A percentile compares a stretch with the other conserved stretches of the same genome.
These are phyloP conservation scores for Aspergillus bombycis DNA, from an alignment of 2,329 filamentous ascomycete genomes.

Conservation along the genomic window DNA sequence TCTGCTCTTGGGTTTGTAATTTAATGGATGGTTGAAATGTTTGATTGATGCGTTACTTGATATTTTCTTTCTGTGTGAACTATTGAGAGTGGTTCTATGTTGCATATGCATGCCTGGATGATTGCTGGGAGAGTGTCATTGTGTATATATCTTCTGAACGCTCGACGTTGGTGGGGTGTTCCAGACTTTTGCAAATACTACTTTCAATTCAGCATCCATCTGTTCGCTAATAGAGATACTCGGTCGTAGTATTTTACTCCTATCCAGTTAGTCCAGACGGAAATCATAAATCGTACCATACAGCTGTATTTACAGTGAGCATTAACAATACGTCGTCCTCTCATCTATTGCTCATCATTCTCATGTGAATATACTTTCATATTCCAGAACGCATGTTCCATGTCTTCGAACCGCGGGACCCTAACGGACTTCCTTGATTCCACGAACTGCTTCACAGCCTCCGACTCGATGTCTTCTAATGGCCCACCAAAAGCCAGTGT, in stretches of 20 bases:
- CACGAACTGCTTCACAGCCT: conserved; percentile 26
- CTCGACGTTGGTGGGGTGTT: background rate
- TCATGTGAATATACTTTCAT: conserved; percentile 38
- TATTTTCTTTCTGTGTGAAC: background rate
- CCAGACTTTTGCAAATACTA: background rate
- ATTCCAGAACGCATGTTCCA: conserved; percentile 43
- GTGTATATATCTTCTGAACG: conserved; percentile 12
- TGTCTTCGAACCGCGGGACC: conserved; percentile 34
- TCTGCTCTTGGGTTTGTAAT: conserved; percentile 16
- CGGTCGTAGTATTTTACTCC: background rate
- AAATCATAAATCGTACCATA: background rate
- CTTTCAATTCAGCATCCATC: background rate
- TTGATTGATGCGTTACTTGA: background rate
- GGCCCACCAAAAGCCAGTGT: conserved; percentile 61
- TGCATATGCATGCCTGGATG: conserved; percentile 3
- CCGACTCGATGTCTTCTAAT: conserved; percentile 36
- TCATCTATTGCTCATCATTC: conserved; percentile 3
- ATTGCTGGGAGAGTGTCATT: conserved; percentile 1
- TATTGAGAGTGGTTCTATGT: background rate
- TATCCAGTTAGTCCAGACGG: background rate
- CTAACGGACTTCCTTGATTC: conserved; percentile 25
- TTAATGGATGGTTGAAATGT: conserved; percentile 10
- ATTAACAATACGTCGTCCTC: background rate
- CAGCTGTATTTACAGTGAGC: background rate
- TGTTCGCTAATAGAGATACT: background rate